Evolutionary conservation across 495 filamentous ascomycete species (phyloP).

Genomic region (Daldinia grandis): DNA sequence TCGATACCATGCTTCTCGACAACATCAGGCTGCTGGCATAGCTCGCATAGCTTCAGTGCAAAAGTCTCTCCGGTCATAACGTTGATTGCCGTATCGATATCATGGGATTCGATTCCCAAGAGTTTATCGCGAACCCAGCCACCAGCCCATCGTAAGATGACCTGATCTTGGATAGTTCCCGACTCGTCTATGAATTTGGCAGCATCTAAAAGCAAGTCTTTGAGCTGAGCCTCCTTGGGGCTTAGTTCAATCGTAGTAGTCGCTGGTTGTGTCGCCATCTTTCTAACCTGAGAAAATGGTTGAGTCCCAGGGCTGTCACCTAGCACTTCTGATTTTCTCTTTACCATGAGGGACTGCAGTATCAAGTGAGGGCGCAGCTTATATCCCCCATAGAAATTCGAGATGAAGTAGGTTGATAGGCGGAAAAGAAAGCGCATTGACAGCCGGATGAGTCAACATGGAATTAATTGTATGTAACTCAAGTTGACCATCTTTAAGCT

Average conservation of each 20-base stretch:
- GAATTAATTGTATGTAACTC: not conserved
- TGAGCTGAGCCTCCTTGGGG: constrained; percentile 71
- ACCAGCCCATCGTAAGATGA: constrained; percentile 85
- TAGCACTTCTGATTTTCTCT: constrained; percentile 40
- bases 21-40: constrained; percentile 59
- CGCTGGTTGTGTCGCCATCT: constrained; percentile 41
- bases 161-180: constrained; percentile 55
- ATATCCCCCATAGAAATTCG: not conserved
- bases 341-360: constrained; percentile 34
- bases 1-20: constrained; percentile 55
- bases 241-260: constrained; percentile 66
- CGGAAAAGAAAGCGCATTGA: constrained; percentile 28
- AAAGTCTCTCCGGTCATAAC: constrained; percentile 92
- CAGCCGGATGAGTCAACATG: constrained; percentile 30
- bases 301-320: constrained; percentile 19
- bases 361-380: constrained; percentile 4
- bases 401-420: not conserved
- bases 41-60: constrained; percentile 65
- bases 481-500: not conserved
- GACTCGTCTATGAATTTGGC: constrained; percentile 71
- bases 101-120: constrained; percentile 78
- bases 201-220: constrained; percentile 76
- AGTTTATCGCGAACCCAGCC: constrained; percentile 99
- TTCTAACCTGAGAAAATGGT: constrained; percentile 32
- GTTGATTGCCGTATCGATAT: constrained; percentile 96